A percentile compares a stretch with the other conserved stretches of the same genome.
These are phyloP conservation scores for Mitragyna speciosa DNA, from an alignment of 257 asterid species.

Conservation along the genomic window DNA sequence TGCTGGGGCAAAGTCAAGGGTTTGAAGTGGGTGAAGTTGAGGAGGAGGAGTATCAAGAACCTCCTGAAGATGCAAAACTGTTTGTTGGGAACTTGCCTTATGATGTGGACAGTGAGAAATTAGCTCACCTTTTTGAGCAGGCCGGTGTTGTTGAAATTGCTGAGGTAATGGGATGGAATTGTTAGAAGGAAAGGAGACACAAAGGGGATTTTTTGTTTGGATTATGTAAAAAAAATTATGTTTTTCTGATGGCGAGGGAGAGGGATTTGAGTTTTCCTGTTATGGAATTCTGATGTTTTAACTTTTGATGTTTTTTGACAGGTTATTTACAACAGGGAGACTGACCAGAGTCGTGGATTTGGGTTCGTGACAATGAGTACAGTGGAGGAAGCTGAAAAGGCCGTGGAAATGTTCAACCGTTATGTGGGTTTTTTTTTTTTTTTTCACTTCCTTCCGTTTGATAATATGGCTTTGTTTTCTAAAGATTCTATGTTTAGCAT, in stretches of 20 bases:
- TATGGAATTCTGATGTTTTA: not conserved
- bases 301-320: constrained; percentile 27
- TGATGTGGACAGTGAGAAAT: constrained; percentile 56
- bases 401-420: constrained; percentile 70
- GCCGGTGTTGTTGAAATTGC: constrained; percentile 91
- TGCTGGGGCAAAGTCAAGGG: constrained; percentile 29
- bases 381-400: constrained; percentile 85
- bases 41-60: constrained; percentile 42
- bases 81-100: constrained; percentile 87
- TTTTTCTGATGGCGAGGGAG: not conserved
- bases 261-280: not conserved
- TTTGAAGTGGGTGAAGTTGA: constrained; percentile 15
- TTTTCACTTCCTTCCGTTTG: not conserved
- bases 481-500: not conserved
- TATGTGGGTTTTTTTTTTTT: constrained; percentile 54
- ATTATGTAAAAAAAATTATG: not conserved
- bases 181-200: not conserved
- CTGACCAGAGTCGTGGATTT: constrained; percentile 83
- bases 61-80: constrained; percentile 77
- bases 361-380: constrained; percentile 95
- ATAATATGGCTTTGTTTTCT: too few species aligned
- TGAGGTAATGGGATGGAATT: constrained; percentile 46
- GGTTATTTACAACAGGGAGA: constrained; percentile 76
- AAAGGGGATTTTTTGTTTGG: not conserved
- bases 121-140: constrained; percentile 69